Evolutionary conservation across 2,329 filamentous ascomycete genomes (phyloP).

Genomic region (Diplodia intermedia): DNA sequence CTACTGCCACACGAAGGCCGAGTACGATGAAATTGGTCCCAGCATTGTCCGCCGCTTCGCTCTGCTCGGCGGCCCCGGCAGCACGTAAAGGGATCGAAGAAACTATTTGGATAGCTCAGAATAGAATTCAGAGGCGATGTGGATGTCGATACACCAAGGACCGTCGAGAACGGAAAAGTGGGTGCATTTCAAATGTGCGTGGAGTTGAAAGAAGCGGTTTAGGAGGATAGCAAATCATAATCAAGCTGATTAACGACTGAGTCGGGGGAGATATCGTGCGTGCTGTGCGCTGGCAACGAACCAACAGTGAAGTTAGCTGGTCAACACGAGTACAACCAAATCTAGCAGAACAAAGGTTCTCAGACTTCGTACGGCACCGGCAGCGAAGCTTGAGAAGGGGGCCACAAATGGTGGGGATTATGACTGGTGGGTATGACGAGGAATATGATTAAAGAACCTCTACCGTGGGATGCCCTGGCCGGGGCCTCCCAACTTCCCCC

Average conservation of each 20-base stretch:
- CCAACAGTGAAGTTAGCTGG: not conserved
- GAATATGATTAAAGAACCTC: constrained; percentile 17
- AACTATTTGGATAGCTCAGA: not conserved
- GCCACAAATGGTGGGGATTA: constrained; percentile 9
- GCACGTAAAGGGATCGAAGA: constrained; percentile 59
- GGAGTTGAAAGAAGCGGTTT: constrained; percentile 19
- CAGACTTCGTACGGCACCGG: not conserved
- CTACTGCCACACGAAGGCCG: constrained; percentile 83
- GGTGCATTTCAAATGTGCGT: constrained; percentile 18
- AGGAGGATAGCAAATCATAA: constrained; percentile 23
- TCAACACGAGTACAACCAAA: not conserved
- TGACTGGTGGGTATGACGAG: constrained; percentile 11
- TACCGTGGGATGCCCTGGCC: constrained; percentile 3
- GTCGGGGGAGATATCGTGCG: not conserved
- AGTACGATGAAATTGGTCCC: constrained; percentile 63
- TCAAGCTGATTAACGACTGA: constrained; percentile 27
- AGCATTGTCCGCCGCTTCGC: constrained; percentile 96
- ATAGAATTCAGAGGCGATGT: constrained; percentile 1
- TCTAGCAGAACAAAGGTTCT: not conserved
- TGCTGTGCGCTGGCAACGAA: no score
- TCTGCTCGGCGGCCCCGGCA: constrained; percentile 87
- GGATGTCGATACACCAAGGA: constrained; percentile 20
- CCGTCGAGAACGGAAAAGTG: constrained; percentile 16
- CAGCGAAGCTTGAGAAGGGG: not conserved
- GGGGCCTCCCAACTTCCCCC: constrained; percentile 17